Evolutionary conservation across 1,284 basidiomycete species (phyloP).

Genomic region (Cryptococcus jaspeensis): DNA sequence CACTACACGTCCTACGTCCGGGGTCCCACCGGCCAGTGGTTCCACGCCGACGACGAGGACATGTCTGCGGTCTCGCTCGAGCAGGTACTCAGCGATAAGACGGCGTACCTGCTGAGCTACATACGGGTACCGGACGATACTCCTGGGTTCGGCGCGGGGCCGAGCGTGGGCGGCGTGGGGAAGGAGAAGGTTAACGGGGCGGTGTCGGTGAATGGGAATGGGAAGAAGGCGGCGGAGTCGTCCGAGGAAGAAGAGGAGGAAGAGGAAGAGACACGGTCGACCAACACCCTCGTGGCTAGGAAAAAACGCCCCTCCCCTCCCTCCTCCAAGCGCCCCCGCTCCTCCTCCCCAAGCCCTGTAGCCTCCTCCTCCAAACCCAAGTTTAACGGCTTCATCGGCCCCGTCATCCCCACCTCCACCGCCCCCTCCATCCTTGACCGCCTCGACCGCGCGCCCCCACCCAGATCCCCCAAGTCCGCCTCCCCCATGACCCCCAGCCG

Average conservation of each 20-base stretch:
- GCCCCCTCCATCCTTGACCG: no score
- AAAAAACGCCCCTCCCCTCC: no score
- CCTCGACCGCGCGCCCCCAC: no score
- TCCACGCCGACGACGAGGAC: slow-evolving; percentile 89
- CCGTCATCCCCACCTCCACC: background rate
- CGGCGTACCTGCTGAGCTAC: slow-evolving; percentile 93
- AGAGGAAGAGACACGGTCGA: slow-evolving; percentile 1
- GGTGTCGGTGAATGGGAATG: slow-evolving; percentile 4
- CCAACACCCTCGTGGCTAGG: background rate
- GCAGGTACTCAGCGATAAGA: slow-evolving; percentile 65
- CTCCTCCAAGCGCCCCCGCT: no score
- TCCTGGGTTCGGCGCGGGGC: background rate
- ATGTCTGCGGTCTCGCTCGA: slow-evolving; percentile 54
- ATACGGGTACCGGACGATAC: slow-evolving; percentile 53
- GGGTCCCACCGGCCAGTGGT: slow-evolving; percentile 71
- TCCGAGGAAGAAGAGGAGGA: slow-evolving; percentile 49
- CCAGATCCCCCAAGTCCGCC: no score
- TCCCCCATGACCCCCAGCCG: background rate
- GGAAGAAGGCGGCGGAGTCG: slow-evolving; percentile 55
- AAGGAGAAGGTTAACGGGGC: slow-evolving; percentile 5
- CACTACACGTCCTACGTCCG: slow-evolving; percentile 92
- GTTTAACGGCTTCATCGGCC: background rate
- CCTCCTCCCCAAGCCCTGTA: no score
- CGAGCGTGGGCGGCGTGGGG: background rate
- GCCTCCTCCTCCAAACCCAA: background rate